Percentiles rank a stretch among this genome's conserved stretches.
These are phyloP conservation scores for Fraxinus ornus DNA, from an alignment of 305 asterid species.

Conservation along the genomic window DNA sequence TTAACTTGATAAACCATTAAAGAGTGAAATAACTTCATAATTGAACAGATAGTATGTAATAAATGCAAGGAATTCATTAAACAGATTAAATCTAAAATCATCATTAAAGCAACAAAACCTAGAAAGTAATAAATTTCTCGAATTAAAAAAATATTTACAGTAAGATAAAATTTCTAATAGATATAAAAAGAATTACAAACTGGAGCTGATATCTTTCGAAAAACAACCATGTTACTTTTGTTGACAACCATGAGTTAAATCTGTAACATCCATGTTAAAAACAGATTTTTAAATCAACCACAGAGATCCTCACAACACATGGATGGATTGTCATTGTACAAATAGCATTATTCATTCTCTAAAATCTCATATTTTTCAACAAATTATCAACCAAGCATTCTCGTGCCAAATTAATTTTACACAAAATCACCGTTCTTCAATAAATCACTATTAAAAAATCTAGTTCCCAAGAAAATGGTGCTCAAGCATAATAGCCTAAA, in stretches of 20 bases:
- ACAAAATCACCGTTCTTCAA: background rate
- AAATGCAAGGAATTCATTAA: background rate
- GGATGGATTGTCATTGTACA: no score
- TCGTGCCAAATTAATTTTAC: background rate
- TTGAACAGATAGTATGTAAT: background rate
- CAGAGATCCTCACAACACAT: no score
- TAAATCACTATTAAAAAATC: background rate
- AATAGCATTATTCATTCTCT: background rate
- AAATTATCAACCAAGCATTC: background rate
- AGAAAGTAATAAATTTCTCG: background rate
- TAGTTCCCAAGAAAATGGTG: background rate
- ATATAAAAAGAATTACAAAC: background rate
- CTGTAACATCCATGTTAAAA: no score
- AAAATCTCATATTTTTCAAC: background rate
- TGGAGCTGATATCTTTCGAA: background rate
- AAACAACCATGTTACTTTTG: no score
- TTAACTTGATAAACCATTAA: background rate
- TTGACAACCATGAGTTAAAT: no score
- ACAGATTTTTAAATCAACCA: no score
- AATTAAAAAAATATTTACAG: no score
- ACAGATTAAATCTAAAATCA: background rate
- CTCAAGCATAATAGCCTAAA: background rate
- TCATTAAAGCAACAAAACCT: background rate
- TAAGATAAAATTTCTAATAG: background rate
- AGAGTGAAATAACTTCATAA: background rate